Conservation (phyloP, 495 filamentous ascomycete genomes). For the Barbatosphaeria neglecta region DNA sequence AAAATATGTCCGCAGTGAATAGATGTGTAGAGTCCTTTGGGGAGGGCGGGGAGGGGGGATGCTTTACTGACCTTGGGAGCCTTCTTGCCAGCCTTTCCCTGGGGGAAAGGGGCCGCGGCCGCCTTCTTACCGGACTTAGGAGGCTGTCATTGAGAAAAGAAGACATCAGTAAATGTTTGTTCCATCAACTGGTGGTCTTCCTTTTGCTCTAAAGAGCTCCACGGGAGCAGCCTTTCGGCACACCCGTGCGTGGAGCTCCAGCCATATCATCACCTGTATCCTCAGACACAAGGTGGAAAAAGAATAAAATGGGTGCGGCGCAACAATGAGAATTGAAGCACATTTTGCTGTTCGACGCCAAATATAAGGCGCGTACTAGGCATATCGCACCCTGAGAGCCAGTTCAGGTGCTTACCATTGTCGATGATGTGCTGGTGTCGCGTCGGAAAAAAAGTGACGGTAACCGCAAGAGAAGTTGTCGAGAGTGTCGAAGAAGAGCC, state of each 20-base stretch:
- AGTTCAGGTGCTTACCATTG: slow-evolving; percentile 34
- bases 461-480: background rate
- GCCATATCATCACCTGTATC: slow-evolving; percentile 66
- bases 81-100: slow-evolving; percentile 96
- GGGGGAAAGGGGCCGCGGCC: slow-evolving; percentile 91
- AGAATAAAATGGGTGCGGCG: too few species aligned
- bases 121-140: slow-evolving; percentile 91
- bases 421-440: slow-evolving; percentile 12
- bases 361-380: background rate
- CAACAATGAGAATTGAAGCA: slow-evolving; percentile 16
- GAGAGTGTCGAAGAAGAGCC: background rate
- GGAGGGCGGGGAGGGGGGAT: background rate
- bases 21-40: background rate
- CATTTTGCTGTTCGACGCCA: slow-evolving; percentile 2
- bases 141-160: slow-evolving; percentile 99
- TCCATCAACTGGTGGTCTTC: slow-evolving; percentile 72
- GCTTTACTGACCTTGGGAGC: slow-evolving; percentile 66
- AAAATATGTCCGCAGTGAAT: too few species aligned
- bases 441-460: background rate
- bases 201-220: slow-evolving; percentile 79
- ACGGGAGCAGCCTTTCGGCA: slow-evolving; percentile 48
- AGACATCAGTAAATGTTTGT: slow-evolving; percentile 83
- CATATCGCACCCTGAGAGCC: background rate
- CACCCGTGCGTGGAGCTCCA: slow-evolving; percentile 53
- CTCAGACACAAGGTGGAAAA: slow-evolving; percentile 37